Percentiles rank a stretch among this genome's conserved stretches.
Conservation (phyloP, 768 basidiomycete genomes). For the Pisolithus tinctorius region DNA sequence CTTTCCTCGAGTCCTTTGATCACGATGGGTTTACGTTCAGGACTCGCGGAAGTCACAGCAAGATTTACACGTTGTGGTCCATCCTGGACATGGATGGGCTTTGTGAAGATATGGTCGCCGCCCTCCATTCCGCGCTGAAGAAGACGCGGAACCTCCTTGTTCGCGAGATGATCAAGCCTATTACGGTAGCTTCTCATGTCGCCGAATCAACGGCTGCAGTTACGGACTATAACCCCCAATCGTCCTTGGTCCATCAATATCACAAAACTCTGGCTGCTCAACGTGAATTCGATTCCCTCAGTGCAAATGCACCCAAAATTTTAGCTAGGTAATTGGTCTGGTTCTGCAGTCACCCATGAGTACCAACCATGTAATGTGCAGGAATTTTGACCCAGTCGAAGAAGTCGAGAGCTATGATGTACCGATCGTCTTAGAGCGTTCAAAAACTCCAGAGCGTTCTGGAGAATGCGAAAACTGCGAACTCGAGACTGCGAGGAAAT, state of each 20-base stretch:
- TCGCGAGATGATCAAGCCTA: not conserved
- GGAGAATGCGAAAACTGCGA: not conserved
- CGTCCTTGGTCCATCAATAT: not conserved
- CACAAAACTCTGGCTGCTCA: not conserved
- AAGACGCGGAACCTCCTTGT: not conserved
- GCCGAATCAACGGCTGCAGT: not conserved
- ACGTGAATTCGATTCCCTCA: not conserved
- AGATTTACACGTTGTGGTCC: constrained; percentile 2
- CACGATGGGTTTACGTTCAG: not conserved
- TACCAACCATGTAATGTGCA: not conserved
- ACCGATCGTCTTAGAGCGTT: not conserved
- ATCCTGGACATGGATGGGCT: not conserved
- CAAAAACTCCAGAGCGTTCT: not conserved
- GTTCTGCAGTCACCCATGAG: not conserved
- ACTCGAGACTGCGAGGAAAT: not conserved
- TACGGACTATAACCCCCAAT: not conserved
- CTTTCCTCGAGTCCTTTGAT: constrained; percentile 1
- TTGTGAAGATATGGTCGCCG: not conserved
- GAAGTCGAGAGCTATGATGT: not conserved
- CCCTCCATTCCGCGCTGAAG: not conserved
- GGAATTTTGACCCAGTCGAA: no score
- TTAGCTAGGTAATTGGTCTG: not conserved
- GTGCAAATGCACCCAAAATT: not conserved
- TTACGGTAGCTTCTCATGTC: not conserved
- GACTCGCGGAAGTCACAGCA: constrained; percentile 1